A percentile compares a stretch with the other conserved stretches of the same genome.
phyloP scores from a whole-genome alignment of 2,329 filamentous ascomycete species.

The Stagonosporopsis vannaccii region DNA sequence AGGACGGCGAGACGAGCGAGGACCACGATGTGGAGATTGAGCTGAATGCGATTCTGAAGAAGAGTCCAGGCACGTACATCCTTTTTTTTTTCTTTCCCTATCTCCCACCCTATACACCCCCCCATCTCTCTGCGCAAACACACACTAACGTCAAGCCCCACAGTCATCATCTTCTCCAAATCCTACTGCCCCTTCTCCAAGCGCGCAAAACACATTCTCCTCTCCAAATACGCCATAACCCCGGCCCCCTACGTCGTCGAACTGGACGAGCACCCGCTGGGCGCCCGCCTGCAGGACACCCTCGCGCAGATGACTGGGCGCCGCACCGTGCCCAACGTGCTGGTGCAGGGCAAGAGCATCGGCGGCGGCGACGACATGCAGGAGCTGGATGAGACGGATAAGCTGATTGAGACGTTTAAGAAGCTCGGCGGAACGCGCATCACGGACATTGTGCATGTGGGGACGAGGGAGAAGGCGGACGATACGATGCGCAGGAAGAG shows the following conservation, averaged over 20 bases:
- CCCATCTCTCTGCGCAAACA: not conserved
- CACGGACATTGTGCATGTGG: slow-evolving; percentile 40
- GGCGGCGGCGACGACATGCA: slow-evolving; percentile 89
- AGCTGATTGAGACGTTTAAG: slow-evolving; percentile 74
- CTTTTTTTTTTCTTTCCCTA: too few relatives aligned
- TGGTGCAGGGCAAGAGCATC: slow-evolving; percentile 87
- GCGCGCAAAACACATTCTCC: slow-evolving; percentile 82
- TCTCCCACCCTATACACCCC: too few relatives aligned
- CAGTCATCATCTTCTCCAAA: slow-evolving; percentile 96
- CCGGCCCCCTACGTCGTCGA: slow-evolving; percentile 89
- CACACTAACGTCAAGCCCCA: too few relatives aligned
- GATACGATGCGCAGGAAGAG: slow-evolving; percentile 4
- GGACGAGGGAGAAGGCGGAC: slow-evolving; percentile 4
- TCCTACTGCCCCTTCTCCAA: slow-evolving; percentile 88
- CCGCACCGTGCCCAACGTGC: slow-evolving; percentile 87
- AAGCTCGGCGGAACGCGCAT: slow-evolving; percentile 75
- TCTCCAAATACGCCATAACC: slow-evolving; percentile 82
- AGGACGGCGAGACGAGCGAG: slow-evolving; percentile 62
- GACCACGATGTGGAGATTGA: slow-evolving; percentile 72
- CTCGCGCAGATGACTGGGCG: slow-evolving; percentile 78
- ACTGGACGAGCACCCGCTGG: slow-evolving; percentile 82
- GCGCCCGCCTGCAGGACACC: slow-evolving; percentile 73
- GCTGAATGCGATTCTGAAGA: slow-evolving; percentile 81
- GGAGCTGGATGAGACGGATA: slow-evolving; percentile 67
- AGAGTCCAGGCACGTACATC: slow-evolving; percentile 78